Evolutionary conservation across 331 rosid species (phyloP).

Genomic region (Quercus lobata): DNA sequence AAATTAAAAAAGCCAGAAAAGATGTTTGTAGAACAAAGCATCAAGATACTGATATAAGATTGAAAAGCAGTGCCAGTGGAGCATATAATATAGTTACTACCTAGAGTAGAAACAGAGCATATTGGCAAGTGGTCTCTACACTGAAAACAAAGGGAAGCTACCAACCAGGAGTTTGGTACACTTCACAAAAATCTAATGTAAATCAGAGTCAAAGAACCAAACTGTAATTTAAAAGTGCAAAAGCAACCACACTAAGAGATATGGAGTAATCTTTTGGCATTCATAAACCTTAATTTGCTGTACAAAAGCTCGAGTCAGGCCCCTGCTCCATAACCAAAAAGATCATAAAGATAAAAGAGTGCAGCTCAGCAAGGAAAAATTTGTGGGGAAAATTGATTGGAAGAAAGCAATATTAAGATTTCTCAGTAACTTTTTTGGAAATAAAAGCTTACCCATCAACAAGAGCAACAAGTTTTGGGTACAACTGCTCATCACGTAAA

Average conservation of each 20-base stretch:
- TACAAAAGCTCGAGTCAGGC: not conserved
- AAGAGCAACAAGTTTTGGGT: slow-evolving; percentile 75
- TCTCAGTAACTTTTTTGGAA: not conserved
- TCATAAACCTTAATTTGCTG: not conserved
- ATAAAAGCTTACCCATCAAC: slow-evolving; percentile 53
- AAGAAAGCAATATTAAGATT: not conserved
- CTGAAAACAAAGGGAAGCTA: not conserved
- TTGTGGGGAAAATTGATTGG: not conserved
- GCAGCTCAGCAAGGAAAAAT: not conserved
- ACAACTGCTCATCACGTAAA: slow-evolving; percentile 76
- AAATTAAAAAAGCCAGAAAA: not conserved
- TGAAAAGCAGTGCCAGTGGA: not conserved
- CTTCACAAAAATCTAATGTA: not conserved
- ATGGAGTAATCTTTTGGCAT: not conserved
- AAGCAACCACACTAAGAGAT: not conserved
- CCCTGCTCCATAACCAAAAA: not conserved
- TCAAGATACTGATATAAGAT: not conserved
- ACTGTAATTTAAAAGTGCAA: not conserved
- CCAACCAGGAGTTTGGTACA: not conserved
- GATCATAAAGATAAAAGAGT: slow-evolving; percentile 4
- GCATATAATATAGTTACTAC: not conserved
- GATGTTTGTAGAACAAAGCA: not conserved
- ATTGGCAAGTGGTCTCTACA: not conserved
- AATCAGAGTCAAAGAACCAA: not conserved
- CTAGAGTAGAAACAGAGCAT: not conserved